Evolutionary conservation across 352 stramenopile species (phyloP).

Genomic region (Sclerospora graminicola): DNA sequence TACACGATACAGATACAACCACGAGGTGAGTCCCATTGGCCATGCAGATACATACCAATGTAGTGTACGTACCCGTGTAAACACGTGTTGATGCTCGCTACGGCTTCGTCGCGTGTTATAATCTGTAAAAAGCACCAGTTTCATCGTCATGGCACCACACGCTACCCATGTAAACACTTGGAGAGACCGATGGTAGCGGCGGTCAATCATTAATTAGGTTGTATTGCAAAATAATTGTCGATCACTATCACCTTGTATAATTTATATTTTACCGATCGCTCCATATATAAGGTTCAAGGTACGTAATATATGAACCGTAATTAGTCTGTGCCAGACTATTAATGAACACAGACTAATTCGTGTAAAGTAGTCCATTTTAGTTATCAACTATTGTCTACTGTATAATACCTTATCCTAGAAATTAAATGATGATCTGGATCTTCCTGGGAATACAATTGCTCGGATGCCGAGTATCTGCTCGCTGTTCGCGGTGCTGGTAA

Average conservation of each 20-base stretch:
- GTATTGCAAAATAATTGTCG: background rate
- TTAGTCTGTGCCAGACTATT: too few species aligned
- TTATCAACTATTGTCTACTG: too few species aligned
- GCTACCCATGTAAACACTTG: constrained; percentile 77
- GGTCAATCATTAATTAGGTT: constrained; percentile 56
- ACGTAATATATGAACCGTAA: too few species aligned
- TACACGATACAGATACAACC: constrained; percentile 1
- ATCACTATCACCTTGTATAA: background rate
- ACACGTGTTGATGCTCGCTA: constrained; percentile 60
- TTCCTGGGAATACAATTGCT: too few species aligned
- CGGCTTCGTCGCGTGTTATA: constrained; percentile 41
- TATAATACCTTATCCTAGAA: too few species aligned
- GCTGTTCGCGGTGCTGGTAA: too few species aligned
- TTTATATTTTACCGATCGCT: too few species aligned
- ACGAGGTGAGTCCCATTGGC: background rate
- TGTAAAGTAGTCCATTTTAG: too few species aligned
- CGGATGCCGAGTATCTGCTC: too few species aligned
- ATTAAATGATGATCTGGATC: too few species aligned
- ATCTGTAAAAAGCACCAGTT: constrained; percentile 83
- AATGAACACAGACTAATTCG: too few species aligned
- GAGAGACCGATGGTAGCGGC: constrained; percentile 73
- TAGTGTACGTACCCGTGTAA: constrained; percentile 41
- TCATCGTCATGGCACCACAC: constrained; percentile 69
- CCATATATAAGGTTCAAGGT: too few species aligned
- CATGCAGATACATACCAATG: background rate